Conservation (phyloP, 805 yeast genomes). For the Kodamaea jinghongensis region DNA sequence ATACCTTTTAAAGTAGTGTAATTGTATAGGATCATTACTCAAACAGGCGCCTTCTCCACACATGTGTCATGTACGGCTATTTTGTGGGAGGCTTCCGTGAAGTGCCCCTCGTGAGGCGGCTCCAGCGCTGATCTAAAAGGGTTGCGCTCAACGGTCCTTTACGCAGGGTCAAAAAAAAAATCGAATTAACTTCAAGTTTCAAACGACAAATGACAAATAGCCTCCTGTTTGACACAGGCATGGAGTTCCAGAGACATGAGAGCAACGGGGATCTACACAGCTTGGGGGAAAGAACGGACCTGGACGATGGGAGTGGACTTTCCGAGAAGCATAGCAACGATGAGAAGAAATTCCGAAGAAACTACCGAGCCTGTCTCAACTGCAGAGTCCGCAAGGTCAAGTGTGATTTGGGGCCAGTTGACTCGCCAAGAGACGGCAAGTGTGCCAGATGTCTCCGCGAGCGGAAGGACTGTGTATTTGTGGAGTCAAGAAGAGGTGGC, state of each 20-base stretch:
- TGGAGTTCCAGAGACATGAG: no score
- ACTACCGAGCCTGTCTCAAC: constrained; percentile 80
- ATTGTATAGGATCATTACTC: no score
- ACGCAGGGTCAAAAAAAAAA: not conserved
- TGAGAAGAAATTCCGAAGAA: constrained; percentile 48
- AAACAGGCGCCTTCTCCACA: no score
- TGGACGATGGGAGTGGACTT: not conserved
- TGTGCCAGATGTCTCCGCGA: constrained; percentile 85
- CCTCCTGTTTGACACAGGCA: no score
- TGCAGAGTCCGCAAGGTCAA: constrained; percentile 82
- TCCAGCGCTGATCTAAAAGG: no score
- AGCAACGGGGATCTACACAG: not conserved
- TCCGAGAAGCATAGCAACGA: not conserved
- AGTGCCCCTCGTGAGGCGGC: no score
- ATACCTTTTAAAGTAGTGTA: not conserved
- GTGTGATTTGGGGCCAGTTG: constrained; percentile 80
- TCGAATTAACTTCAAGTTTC: no score
- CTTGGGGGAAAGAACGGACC: not conserved
- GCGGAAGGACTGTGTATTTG: constrained; percentile 73
- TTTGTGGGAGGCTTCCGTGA: no score
- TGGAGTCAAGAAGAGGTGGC: constrained; percentile 35
- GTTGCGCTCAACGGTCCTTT: no score
- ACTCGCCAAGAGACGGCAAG: constrained; percentile 72
- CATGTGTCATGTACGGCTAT: no score
- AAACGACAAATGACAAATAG: not conserved